These are phyloP conservation scores for Notholithocarpus densiflorus DNA, from an alignment of 306 rosid species.

Conservation along the genomic window DNA sequence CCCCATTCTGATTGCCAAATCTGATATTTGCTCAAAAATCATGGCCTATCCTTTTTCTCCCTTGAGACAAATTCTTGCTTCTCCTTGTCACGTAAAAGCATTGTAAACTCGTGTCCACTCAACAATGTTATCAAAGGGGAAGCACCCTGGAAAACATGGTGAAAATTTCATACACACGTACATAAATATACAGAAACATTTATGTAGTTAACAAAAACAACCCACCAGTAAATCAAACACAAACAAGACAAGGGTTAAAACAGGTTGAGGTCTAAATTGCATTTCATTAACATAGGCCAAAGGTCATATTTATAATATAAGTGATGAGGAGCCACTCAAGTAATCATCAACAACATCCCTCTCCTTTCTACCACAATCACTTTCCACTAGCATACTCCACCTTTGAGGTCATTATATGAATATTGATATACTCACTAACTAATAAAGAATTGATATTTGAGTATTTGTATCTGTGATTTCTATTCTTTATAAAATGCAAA, in stretches of 20 bases:
- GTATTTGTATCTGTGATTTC: no score
- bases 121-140: constrained; percentile 25
- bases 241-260: not conserved
- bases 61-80: constrained; percentile 74
- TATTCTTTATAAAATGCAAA: no score
- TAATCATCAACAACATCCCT: no score
- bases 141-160: constrained; percentile 45
- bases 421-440: no score
- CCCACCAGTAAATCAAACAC: not conserved
- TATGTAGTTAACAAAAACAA: not conserved
- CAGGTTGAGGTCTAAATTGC: constrained; percentile 1
- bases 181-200: not conserved
- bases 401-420: no score
- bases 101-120: constrained; percentile 58
- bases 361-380: no score
- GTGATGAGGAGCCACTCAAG: no score
- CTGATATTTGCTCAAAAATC: constrained; percentile 72
- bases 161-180: constrained; percentile 9
- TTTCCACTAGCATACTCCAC: not conserved
- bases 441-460: no score
- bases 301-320: not conserved
- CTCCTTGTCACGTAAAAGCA: constrained; percentile 58
- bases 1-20: constrained; percentile 80
- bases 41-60: constrained; percentile 81
- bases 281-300: not conserved